Percentiles rank a stretch among this genome's conserved stretches.
phyloP scores from a whole-genome alignment of 805 yeast genomes.

The Zygosaccharomyces pseudorouxii region DNA sequence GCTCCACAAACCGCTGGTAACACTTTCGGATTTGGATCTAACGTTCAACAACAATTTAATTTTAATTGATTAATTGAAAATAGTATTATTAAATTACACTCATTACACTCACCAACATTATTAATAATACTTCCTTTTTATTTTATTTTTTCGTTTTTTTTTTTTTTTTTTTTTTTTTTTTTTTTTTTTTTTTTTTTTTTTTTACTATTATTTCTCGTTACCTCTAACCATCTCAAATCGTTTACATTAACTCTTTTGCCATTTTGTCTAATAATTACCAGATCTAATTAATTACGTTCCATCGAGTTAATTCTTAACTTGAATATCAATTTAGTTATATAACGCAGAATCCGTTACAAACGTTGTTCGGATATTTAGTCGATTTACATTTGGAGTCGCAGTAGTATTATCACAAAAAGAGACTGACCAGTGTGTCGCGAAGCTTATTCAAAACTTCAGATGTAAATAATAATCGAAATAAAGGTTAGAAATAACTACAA shows the following conservation, averaged over 20 bases:
- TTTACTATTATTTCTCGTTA: not conserved
- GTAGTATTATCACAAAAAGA: not conserved
- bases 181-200: not conserved
- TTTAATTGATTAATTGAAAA: slow-evolving; percentile 21
- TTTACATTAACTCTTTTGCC: slow-evolving; percentile 2
- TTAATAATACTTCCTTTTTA: not conserved
- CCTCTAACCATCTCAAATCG: too few species aligned
- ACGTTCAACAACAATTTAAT: slow-evolving; percentile 46
- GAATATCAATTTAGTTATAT: slow-evolving; percentile 1
- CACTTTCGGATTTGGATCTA: slow-evolving; percentile 82
- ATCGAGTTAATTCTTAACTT: not conserved
- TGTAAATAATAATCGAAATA: not conserved
- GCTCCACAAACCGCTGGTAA: slow-evolving; percentile 76
- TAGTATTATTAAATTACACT: not conserved
- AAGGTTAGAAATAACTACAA: not conserved
- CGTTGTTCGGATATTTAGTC: not conserved
- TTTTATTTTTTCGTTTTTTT: not conserved
- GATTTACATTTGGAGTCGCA: not conserved
- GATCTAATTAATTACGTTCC: too few species aligned
- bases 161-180: slow-evolving; percentile 1
- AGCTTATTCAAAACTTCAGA: not conserved
- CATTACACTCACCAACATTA: not conserved
- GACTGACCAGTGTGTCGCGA: slow-evolving; percentile 1
- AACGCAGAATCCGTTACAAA: too few species aligned
- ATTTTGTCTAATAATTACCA: slow-evolving; percentile 2